phyloP scores from a whole-genome alignment of 805 yeast genomes.

The Torulaspora quercuum region DNA sequence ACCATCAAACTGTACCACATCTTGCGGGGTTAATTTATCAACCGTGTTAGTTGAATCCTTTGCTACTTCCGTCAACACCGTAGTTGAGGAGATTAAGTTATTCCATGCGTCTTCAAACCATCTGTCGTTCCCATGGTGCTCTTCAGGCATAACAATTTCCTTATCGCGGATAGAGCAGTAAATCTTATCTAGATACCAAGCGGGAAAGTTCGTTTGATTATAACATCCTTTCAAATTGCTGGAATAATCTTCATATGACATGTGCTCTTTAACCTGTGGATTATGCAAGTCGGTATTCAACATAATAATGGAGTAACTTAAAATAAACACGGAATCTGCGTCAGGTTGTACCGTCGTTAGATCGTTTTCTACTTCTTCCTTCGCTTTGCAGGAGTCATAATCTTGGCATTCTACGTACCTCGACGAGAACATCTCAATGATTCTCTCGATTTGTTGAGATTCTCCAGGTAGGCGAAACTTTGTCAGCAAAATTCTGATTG shows the following conservation, averaged over 20 bases:
- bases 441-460: constrained; percentile 91
- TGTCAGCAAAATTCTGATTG: constrained; percentile 74
- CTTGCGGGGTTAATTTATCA: constrained; percentile 25
- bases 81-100: constrained; percentile 49
- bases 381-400: constrained; percentile 25
- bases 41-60: constrained; percentile 21
- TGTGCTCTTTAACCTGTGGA: constrained; percentile 87
- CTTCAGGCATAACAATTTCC: constrained; percentile 97
- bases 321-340: constrained; percentile 80
- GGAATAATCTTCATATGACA: constrained; percentile 81
- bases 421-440: constrained; percentile 81
- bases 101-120: constrained; percentile 91
- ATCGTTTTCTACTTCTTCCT: constrained; percentile 29
- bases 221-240: constrained; percentile 78
- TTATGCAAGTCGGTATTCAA: constrained; percentile 91
- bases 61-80: constrained; percentile 34
- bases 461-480: constrained; percentile 95
- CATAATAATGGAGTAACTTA: constrained; percentile 90
- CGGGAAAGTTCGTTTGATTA: constrained; percentile 72
- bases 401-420: constrained; percentile 68
- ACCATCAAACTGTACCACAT: constrained; percentile 59
- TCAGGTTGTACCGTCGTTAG: constrained; percentile 61
- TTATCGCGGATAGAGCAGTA: constrained; percentile 75
- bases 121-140: constrained; percentile 87
- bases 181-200: constrained; percentile 78